Evolutionary conservation across 1,284 basidiomycete species (phyloP).

Genomic region (Ganoderma sp.): DNA sequence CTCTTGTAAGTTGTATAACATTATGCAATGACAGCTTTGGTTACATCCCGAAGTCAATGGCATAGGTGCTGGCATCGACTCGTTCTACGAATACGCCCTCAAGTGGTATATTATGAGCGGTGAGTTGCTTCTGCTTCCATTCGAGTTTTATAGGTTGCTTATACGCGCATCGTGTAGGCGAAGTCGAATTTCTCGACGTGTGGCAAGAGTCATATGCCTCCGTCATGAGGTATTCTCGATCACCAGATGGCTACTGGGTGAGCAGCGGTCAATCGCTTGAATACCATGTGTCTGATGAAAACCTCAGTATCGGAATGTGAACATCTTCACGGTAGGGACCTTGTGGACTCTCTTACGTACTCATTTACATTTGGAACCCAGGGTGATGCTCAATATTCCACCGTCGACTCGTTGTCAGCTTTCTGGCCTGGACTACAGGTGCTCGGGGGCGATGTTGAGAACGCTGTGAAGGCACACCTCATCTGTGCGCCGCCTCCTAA

Average conservation of each 20-base stretch:
- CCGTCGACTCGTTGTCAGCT: conserved; percentile 84
- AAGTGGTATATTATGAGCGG: conserved; percentile 91
- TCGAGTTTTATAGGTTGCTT: not conserved
- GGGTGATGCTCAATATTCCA: conserved; percentile 72
- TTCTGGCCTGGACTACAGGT: conserved; percentile 92
- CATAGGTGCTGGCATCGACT: conserved; percentile 92
- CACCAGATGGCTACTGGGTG: conserved; percentile 88
- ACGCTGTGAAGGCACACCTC: conserved; percentile 85
- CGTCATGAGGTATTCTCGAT: conserved; percentile 84
- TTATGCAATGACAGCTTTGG: conserved; percentile 57
- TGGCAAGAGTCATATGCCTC: conserved; percentile 91
- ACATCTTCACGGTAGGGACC: conserved; percentile 60
- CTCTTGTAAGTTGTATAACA: conserved; percentile 17
- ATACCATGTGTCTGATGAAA: conserved; percentile 11
- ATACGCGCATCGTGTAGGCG: conserved; percentile 56
- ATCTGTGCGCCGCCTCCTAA: conserved; percentile 59
- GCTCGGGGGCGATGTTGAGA: conserved; percentile 87
- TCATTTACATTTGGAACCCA: conserved; percentile 11
- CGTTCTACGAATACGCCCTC: conserved; percentile 91
- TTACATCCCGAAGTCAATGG: conserved; percentile 75
- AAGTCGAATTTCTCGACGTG: conserved; percentile 88
- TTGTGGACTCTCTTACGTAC: too few relatives aligned
- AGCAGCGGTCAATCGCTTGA: conserved; percentile 2
- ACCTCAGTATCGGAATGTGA: conserved; percentile 72
- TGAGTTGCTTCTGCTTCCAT: conserved; percentile 45